These are phyloP conservation scores for Inonotus hispidus DNA, from an alignment of 1,284 basidiomycete genomes.

Conservation along the genomic window DNA sequence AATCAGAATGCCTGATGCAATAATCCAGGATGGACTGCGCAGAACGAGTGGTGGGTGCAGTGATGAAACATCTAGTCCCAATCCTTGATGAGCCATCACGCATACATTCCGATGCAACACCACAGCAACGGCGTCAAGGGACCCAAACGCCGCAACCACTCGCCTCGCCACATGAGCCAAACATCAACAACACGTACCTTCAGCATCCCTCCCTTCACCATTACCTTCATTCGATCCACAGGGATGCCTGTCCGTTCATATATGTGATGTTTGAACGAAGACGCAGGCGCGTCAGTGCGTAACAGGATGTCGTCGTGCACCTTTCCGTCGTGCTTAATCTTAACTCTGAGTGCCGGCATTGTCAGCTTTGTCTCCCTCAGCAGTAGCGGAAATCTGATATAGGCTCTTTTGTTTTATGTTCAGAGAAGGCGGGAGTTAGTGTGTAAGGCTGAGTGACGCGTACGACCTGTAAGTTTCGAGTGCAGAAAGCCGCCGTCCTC, in stretches of 20 bases:
- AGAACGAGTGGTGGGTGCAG: neutral
- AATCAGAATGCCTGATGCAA: neutral
- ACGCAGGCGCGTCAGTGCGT: constrained; percentile 62
- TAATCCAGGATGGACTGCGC: neutral
- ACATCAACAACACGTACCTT: constrained; percentile 45
- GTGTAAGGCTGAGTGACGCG: neutral
- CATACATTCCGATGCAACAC: neutral
- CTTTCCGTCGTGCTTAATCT: constrained; percentile 91
- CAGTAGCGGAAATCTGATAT: neutral
- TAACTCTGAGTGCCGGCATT: constrained; percentile 67
- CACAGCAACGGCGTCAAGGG: neutral
- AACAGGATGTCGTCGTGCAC: constrained; percentile 54
- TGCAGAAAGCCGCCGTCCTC: too few species aligned
- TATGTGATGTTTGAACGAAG: constrained; percentile 78
- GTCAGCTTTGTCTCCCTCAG: neutral
- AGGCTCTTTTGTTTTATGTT: neutral
- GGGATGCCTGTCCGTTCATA: constrained; percentile 85
- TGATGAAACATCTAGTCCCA: neutral
- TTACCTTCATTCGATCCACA: constrained; percentile 91
- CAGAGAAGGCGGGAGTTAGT: neutral
- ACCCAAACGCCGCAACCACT: constrained; percentile 7
- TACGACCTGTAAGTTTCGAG: neutral
- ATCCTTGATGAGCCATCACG: neutral
- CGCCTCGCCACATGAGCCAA: neutral
- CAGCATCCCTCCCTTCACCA: constrained; percentile 92